phyloP scores from a whole-genome alignment of 306 rosid species.

The Ormosia emarginata region DNA sequence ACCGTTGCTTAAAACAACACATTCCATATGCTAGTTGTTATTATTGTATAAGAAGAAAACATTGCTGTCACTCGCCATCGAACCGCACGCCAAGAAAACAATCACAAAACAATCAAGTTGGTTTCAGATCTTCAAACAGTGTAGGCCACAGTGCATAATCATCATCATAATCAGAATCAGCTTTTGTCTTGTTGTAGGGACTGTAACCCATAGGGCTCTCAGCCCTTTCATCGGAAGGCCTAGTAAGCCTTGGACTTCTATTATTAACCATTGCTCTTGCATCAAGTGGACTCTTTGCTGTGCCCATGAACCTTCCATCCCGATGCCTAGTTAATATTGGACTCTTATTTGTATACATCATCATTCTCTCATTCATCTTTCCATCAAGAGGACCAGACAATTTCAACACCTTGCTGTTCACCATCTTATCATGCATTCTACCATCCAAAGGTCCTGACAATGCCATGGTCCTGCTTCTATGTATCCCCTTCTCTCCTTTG shows the following conservation, averaged over 20 bases:
- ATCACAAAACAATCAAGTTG: constrained; percentile 44
- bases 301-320: constrained; percentile 25
- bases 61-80: not conserved
- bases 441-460: constrained; percentile 86
- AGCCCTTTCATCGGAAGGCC: constrained; percentile 19
- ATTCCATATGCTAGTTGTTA: not conserved
- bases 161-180: constrained; percentile 45
- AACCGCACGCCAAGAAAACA: not conserved
- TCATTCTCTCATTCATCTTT: constrained; percentile 34
- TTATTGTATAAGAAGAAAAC: not conserved
- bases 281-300: constrained; percentile 42
- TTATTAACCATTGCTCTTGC: constrained; percentile 20
- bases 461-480: constrained; percentile 40
- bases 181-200: constrained; percentile 34
- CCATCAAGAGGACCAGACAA: constrained; percentile 86
- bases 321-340: constrained; percentile 26
- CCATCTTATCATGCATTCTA: constrained; percentile 21
- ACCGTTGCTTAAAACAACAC: not conserved
- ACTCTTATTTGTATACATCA: constrained; percentile 37
- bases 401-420: constrained; percentile 11
- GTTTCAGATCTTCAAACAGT: constrained; percentile 80
- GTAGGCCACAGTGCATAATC: constrained; percentile 68
- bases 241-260: constrained; percentile 28
- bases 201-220: constrained; percentile 43
- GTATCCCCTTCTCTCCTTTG: constrained; percentile 30